These are phyloP conservation scores for Fraxinus paxiana DNA, from an alignment of 305 asterid species.

Conservation along the genomic window DNA sequence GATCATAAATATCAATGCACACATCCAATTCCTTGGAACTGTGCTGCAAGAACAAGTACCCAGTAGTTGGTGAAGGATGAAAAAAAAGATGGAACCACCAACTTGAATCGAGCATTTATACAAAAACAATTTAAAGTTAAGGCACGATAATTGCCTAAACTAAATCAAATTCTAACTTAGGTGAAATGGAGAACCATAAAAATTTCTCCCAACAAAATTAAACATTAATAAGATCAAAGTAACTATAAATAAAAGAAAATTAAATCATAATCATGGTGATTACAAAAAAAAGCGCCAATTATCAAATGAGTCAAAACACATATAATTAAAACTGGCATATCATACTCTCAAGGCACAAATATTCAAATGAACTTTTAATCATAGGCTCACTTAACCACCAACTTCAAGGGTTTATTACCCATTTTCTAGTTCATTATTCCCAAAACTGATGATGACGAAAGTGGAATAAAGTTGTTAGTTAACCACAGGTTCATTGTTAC, in stretches of 20 bases:
- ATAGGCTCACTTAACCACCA: neutral
- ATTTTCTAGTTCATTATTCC: neutral
- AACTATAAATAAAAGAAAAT: neutral
- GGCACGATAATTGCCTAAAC: neutral
- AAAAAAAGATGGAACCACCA: neutral
- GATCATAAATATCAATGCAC: constrained; percentile 77
- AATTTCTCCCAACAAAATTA: neutral
- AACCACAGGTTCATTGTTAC: neutral
- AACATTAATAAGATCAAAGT: neutral
- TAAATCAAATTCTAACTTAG: neutral
- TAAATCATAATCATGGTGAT: neutral
- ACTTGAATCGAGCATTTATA: neutral
- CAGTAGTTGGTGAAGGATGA: neutral
- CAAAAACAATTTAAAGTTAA: neutral
- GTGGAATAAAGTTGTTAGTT: neutral
- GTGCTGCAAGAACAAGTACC: constrained; percentile 40
- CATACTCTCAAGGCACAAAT: neutral
- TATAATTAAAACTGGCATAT: neutral
- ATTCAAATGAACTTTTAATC: neutral
- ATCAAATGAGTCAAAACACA: neutral
- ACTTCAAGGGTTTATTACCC: neutral
- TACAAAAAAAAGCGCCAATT: neutral
- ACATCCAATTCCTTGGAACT: constrained; percentile 55
- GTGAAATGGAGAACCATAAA: neutral
- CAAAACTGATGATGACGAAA: neutral